Percentiles rank a stretch among this genome's conserved stretches.
These are phyloP conservation scores for Talaromyces sp. DNA, from an alignment of 2,329 filamentous ascomycete genomes.

Conservation along the genomic window DNA sequence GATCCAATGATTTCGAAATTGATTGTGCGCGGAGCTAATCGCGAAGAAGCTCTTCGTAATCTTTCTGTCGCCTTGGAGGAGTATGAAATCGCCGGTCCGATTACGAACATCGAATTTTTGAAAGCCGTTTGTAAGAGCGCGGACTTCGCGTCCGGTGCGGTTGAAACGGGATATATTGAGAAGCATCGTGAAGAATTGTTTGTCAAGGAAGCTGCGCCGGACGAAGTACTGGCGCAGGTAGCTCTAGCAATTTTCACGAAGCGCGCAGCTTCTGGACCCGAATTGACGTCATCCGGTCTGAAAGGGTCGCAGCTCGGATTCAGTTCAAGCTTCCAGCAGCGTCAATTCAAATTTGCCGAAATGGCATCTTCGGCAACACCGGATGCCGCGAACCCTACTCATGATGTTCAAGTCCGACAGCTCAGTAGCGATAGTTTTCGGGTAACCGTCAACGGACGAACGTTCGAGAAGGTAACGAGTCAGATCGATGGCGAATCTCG, in stretches of 20 bases:
- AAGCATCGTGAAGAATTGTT: constrained; percentile 83
- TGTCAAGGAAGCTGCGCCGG: constrained; percentile 55
- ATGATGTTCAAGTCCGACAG: constrained; percentile 52
- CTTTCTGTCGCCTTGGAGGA: constrained; percentile 74
- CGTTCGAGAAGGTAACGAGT: constrained; percentile 47
- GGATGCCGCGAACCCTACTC: constrained; percentile 32
- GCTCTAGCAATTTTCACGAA: constrained; percentile 69
- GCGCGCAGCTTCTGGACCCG: constrained; percentile 33
- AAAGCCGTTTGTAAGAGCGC: constrained; percentile 79
- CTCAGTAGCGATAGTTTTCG: constrained; percentile 49
- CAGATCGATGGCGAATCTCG: constrained; percentile 42
- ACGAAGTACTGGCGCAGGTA: constrained; percentile 81
- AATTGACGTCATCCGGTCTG: constrained; percentile 24
- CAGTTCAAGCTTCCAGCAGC: constrained; percentile 60
- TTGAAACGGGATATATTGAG: constrained; percentile 95
- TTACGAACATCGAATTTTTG: constrained; percentile 95
- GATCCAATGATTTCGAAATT: constrained; percentile 99
- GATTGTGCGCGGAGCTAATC: constrained; percentile 78
- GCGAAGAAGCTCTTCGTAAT: constrained; percentile 78
- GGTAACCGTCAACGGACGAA: constrained; percentile 44
- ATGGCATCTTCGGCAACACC: constrained; percentile 46
- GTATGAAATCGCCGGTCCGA: constrained; percentile 88
- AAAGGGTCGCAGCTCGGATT: constrained; percentile 53
- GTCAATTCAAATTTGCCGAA: constrained; percentile 57
- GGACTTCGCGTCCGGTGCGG: constrained; percentile 79